Percentiles rank a stretch among this genome's conserved stretches.
phyloP scores from a whole-genome alignment of 208 protist species.

The Trypanosoma scelopori region DNA sequence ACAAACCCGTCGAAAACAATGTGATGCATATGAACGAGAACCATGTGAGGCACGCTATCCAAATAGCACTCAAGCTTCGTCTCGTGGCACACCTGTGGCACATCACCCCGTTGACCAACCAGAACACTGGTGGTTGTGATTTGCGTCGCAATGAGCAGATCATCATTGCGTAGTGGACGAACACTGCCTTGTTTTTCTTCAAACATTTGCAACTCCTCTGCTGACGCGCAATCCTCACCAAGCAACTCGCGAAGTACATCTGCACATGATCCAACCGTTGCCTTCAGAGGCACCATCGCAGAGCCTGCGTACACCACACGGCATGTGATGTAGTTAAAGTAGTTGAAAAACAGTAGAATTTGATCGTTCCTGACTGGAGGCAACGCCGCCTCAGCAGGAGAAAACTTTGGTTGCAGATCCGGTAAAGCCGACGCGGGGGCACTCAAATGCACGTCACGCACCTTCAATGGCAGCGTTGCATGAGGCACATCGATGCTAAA shows the following conservation, averaged over 20 bases:
- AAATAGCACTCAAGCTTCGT: constrained; percentile 41
- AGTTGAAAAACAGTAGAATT: constrained; percentile 77
- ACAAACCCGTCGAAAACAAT: constrained; percentile 27
- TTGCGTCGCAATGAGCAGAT: constrained; percentile 31
- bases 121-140: constrained; percentile 36
- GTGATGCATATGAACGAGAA: constrained; percentile 47
- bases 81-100: constrained; percentile 37
- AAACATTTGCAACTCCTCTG: constrained; percentile 34
- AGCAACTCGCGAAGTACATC: constrained; percentile 40
- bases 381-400: constrained; percentile 21
- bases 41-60: constrained; percentile 24
- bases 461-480: background rate
- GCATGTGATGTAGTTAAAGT: constrained; percentile 60
- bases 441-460: constrained; percentile 6
- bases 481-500: background rate
- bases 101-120: constrained; percentile 49
- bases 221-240: constrained; percentile 6
- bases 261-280: constrained; percentile 40
- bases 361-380: constrained; percentile 35
- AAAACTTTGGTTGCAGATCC: background rate
- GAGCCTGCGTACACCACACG: constrained; percentile 58
- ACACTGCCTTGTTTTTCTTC: constrained; percentile 35
- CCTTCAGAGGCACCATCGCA: constrained; percentile 41
- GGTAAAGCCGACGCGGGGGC: background rate
- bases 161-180: constrained; percentile 30